phyloP scores from a whole-genome alignment of 257 asterid genomes.

The Prunella vulgaris region DNA sequence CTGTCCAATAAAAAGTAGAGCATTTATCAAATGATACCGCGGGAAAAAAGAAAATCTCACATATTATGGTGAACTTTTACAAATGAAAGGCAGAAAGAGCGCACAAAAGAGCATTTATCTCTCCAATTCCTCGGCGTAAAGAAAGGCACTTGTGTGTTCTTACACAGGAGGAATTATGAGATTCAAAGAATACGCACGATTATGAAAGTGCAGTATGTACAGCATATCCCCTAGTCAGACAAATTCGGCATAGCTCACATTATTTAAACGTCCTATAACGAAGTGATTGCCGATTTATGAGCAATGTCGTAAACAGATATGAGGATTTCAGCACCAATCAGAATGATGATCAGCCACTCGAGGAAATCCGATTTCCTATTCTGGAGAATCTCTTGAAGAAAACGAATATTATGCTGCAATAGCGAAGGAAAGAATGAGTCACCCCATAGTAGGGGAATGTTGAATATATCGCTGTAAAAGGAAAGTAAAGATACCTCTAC shows the following conservation, averaged over 20 bases:
- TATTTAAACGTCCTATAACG: conserved; percentile 25
- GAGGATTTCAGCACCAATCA: conserved; percentile 87
- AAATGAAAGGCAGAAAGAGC: not conserved
- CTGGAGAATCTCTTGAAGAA: conserved; percentile 94
- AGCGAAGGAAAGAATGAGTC: not conserved
- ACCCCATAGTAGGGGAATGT: not conserved
- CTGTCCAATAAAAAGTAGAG: not conserved
- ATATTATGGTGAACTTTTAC: not conserved
- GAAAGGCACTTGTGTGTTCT: not conserved
- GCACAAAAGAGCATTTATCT: not conserved
- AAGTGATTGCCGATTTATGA: conserved; percentile 43
- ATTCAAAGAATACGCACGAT: not conserved
- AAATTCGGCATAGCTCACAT: not conserved
- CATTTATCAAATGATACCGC: not conserved
- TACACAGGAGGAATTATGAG: not conserved
- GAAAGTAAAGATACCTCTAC: conserved; percentile 59
- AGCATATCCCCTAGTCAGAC: not conserved
- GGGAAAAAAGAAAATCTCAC: not conserved
- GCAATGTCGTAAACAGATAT: conserved; percentile 83
- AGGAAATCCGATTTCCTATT: conserved; percentile 92
- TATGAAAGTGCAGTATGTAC: conserved; percentile 10
- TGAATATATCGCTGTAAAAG: not conserved
- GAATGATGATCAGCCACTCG: conserved; percentile 88
- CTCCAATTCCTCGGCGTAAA: not conserved
- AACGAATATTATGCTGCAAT: conserved; percentile 90